These are phyloP conservation scores for Rheum nobile DNA, from an alignment of 148 eudicot species.

Conservation along the genomic window DNA sequence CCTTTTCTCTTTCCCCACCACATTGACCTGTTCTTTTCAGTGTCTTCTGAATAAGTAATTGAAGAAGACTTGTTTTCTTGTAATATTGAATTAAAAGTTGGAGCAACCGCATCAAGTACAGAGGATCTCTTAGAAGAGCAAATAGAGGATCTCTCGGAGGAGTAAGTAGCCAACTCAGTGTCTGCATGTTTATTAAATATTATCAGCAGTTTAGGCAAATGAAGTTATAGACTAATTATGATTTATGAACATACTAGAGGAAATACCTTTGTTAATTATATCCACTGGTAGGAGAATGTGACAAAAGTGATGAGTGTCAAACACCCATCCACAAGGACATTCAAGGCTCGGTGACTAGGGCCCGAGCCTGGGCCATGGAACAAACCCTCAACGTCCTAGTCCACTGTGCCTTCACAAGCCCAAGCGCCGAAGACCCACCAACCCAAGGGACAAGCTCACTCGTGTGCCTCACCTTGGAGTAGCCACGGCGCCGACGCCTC, in stretches of 20 bases:
- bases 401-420: no score
- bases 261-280: conserved; percentile 39
- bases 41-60: conserved; percentile 35
- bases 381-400: no score
- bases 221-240: neutral
- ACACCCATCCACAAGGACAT: no score
- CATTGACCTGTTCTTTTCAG: conserved; percentile 36
- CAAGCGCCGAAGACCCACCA: no score
- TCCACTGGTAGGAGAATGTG: conserved; percentile 48
- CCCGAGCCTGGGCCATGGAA: no score
- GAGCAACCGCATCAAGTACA: conserved; percentile 64
- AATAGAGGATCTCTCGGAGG: conserved; percentile 59
- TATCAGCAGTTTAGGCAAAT: neutral
- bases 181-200: neutral
- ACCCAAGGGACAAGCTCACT: no score
- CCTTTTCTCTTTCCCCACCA: conserved; percentile 72
- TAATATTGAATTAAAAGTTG: conserved; percentile 49
- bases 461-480: no score
- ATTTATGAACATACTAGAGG: neutral
- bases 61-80: conserved; percentile 57
- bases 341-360: no score
- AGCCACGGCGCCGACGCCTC: no score
- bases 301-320: no score
- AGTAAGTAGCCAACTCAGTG: conserved; percentile 8
- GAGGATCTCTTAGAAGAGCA: conserved; percentile 63